Evolutionary conservation across 257 asterid genomes (phyloP), one percentile per base, ranked within the genome.

Genomic region (Pogostemon cablin): DNA sequence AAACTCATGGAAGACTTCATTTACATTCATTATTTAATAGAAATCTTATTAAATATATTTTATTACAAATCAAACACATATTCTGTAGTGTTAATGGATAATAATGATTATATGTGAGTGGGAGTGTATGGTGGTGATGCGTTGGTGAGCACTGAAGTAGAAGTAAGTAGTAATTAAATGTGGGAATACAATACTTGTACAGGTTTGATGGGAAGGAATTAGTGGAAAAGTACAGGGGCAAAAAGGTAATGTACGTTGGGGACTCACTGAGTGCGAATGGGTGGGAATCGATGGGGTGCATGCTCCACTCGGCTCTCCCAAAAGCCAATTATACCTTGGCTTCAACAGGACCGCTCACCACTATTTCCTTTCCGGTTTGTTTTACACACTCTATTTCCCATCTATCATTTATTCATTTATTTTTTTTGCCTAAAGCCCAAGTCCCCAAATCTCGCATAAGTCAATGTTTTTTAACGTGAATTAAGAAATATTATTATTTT

Each of bases 211-310:
- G 88, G 1, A 57, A 68, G 78, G 73, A 61, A 25, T 85, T 87
- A 32, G 38, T 83, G 73, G 76, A 78, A 42, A 83, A 70, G 72
- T 46, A 76, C 32, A 84, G 86, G 77, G 90, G 93, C 57, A 84
- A 88, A 50, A 86, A 75, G 75, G 71, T 86, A 35, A 88, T 86
- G 86, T 86, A 83, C 11, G 96, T 88, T 59, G 93, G 91, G 0
- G 89, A 86, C 72, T 87, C 96, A 0, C 62, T 85, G 56, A 79
- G 93, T 43, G 15, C 61, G 32, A 89, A 85, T 79, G 89, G 85
- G 77, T 85, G 91, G 91, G 69, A 79, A 38, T 85, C 93, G 0
- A 48, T 86, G 40, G 72, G 68, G 5, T 87, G 93, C 85, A 74
- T 85, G 87, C 90, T 89, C 75, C 85, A 83, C 72, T 80, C 82